phyloP scores from a whole-genome alignment of 805 yeast species.

The Monosporozyma aerobia region DNA sequence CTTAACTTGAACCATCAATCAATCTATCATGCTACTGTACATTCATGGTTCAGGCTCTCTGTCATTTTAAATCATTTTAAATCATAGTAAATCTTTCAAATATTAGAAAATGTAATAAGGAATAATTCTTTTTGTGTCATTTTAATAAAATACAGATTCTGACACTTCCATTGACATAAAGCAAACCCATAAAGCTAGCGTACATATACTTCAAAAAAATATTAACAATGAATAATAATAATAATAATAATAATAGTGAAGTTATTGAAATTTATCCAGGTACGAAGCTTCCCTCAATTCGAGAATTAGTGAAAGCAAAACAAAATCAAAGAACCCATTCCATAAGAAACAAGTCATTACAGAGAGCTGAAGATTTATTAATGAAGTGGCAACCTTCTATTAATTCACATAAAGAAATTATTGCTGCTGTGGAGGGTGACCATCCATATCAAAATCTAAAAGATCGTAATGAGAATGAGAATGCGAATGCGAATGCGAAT shows the following conservation, averaged over 20 bases:
- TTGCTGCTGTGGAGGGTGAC: constrained; percentile 19
- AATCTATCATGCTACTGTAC: not conserved
- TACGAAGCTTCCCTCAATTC: constrained; percentile 12
- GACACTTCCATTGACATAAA: not conserved
- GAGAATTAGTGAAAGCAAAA: constrained; percentile 22
- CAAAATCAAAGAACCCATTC: constrained; percentile 16
- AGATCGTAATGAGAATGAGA: not conserved
- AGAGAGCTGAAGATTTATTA: constrained; percentile 22
- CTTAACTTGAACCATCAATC: too few relatives aligned
- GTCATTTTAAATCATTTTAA: not conserved
- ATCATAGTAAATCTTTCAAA: not conserved
- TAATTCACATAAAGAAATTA: constrained; percentile 18
- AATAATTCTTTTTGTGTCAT: not conserved
- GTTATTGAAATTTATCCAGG: constrained; percentile 5
- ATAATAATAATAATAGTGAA: not conserved
- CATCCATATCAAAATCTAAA: constrained; percentile 21
- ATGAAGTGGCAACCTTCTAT: constrained; percentile 24
- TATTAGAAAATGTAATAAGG: not conserved
- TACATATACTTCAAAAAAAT: too few relatives aligned
- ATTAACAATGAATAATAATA: too few relatives aligned
- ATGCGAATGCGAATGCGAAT: too few relatives aligned
- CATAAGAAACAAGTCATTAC: constrained; percentile 11
- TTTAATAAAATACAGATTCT: not conserved
- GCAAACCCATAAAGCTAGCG: not conserved
- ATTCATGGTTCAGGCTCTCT: not conserved